Percentiles rank a stretch among this genome's conserved stretches.
Conservation (phyloP, 768 basidiomycete genomes). For the Cystofilobasidium capitatum region DNA sequence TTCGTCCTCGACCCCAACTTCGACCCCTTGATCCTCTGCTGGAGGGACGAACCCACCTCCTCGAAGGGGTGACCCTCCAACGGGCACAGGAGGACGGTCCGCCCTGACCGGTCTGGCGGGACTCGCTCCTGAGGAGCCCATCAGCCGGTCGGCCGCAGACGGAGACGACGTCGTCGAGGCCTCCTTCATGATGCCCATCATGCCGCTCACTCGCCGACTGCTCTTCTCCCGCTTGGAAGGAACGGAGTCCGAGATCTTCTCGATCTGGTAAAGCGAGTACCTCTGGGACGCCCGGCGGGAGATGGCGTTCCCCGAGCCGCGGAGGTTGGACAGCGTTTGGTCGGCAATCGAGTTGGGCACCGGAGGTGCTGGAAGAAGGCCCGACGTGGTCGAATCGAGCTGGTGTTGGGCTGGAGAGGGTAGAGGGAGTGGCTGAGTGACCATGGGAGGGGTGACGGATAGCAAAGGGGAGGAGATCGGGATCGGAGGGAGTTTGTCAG, state of each 20-base stretch:
- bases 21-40: neutral
- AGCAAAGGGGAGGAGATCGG: constrained; percentile 3
- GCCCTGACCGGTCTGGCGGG: constrained; percentile 5
- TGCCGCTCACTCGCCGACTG: constrained; percentile 6
- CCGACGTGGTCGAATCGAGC: neutral
- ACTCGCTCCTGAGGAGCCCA: constrained; percentile 19
- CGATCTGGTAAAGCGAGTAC: constrained; percentile 87
- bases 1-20: neutral
- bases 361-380: neutral
- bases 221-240: constrained; percentile 5
- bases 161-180: neutral
- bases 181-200: constrained; percentile 9
- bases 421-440: neutral
- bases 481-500: neutral
- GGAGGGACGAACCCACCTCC: constrained; percentile 20
- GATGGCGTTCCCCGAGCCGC: constrained; percentile 64
- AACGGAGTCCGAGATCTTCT: constrained; percentile 52
- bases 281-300: constrained; percentile 90
- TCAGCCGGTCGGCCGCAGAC: neutral
- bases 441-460: constrained; percentile 9
- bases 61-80: constrained; percentile 4
- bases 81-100: constrained; percentile 16
- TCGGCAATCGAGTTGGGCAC: constrained; percentile 41
- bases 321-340: constrained; percentile 74
- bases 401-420: neutral